phyloP scores from a whole-genome alignment of 345 rosid genomes.

The Laguncularia racemosa region DNA sequence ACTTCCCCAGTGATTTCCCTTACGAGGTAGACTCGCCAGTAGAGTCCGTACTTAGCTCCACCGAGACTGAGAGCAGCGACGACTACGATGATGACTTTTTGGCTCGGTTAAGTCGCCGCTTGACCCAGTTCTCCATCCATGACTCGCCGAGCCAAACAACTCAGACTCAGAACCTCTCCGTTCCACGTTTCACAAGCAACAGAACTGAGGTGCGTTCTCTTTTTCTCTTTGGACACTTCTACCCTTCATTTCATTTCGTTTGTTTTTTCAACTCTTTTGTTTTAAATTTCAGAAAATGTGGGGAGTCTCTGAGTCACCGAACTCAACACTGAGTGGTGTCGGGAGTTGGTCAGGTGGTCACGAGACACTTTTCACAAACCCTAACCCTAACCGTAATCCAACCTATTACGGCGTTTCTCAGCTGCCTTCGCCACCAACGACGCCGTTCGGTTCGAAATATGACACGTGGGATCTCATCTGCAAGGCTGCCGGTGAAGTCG shows the following conservation, averaged over 20 bases:
- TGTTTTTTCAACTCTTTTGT: neutral
- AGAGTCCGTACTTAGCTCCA: slow-evolving; percentile 38
- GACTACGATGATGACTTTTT: slow-evolving; percentile 67
- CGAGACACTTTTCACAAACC: slow-evolving; percentile 19
- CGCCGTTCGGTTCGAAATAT: slow-evolving; percentile 30
- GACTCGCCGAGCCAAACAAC: neutral
- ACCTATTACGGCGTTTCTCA: slow-evolving; percentile 44
- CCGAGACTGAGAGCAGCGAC: slow-evolving; percentile 59
- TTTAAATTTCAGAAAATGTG: slow-evolving; percentile 14
- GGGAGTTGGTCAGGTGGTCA: slow-evolving; percentile 22
- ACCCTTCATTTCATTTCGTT: neutral
- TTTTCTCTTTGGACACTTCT: neutral
- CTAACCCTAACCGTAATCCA: slow-evolving; percentile 30
- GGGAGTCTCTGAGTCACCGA: slow-evolving; percentile 49
- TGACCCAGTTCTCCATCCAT: slow-evolving; percentile 34
- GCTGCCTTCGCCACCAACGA: slow-evolving; percentile 48
- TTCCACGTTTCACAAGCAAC: slow-evolving; percentile 14
- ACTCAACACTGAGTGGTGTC: slow-evolving; percentile 56
- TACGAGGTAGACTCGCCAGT: slow-evolving; percentile 54
- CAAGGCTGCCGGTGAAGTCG: slow-evolving; percentile 74
- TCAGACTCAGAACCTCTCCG: slow-evolving; percentile 16
- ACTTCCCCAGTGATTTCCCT: slow-evolving; percentile 56
- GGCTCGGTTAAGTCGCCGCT: slow-evolving; percentile 51
- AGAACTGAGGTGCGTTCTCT: slow-evolving; percentile 24
- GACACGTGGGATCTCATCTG: slow-evolving; percentile 52